Evolutionary conservation across 2,329 filamentous ascomycete genomes (phyloP), one percentile per base, ranked within the genome.

Genomic region (Magnaporthiopsis rhizophila): DNA sequence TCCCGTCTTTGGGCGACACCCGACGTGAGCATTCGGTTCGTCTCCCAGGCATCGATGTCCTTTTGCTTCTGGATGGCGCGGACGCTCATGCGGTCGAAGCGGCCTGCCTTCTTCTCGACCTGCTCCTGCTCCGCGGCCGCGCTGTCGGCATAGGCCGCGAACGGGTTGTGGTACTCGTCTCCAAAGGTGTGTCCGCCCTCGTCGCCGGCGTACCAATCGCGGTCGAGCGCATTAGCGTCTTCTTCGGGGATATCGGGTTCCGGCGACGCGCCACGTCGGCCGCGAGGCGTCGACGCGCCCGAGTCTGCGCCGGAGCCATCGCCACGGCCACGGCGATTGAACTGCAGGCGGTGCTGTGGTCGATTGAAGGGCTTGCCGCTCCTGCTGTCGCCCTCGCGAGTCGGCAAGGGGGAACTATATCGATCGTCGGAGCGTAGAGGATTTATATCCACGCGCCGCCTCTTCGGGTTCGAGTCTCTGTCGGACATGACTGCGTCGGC

Each of bases 21-120:
- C 26, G 93, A 97, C 1, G 93, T 95, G 66, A 99, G 83, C 95
- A 99, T 98, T 65, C 95, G 90, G 74, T 99, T 99, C 21, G 94
- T 95, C 76, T 99, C 96, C 95, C 95, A 99, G 0, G 93, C 94
- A 76, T 99, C 95, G 58, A 95, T 92, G 73, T 99, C 95, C 73
- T 90, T 92, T 74, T 97, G 91, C 70, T 93, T 91, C 76, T 97
- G 92, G 65, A 91, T 83, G 66, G 89, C 88, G 62, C 90, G 84
- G 59, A 89, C 89, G 72, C 86, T 91, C 74, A 89, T 83, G 4
- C 86, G 82, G 64, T 80, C 84, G 71, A 81, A 85, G 70, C 84
- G 88, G 63, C 84, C 88, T 6, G 87, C 83, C 79, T 95, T 95
- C 81, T 91, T 95, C 75, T 96, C 91, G 11, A 87, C 82, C 72